Evolutionary conservation across 176 grass and related monocot species (phyloP), one percentile per base, ranked within the genome.

Genomic region (Secale cereale): DNA sequence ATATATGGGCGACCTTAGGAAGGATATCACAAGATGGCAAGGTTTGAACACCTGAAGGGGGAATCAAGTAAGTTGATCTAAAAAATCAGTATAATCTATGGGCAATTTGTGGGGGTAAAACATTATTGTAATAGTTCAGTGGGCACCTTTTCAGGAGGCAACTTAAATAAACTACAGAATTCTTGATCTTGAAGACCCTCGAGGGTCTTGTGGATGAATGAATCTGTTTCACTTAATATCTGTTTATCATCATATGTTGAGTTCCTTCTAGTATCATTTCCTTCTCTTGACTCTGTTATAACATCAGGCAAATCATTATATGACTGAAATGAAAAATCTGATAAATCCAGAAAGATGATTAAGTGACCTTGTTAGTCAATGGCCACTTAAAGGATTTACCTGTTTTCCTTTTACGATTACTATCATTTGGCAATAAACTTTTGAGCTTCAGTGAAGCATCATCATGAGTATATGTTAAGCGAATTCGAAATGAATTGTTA

Each of bases 381-480:
- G 29, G 22, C 13, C 1, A 31, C 0, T 30, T 7, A 31, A 65
- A 76, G 39, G 13, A 57, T 22, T 77, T 78, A 92, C 94, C 94
- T 91, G 85, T 16, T 78, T 93, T 91, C 84, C 81, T 91, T 89
- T 83, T 95, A 75, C 43, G 79, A 22, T 72, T 31, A 52, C 39
- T 74, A 27, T 87, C 54, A 87, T 83, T 87, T 87, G 85, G 66
- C 40, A 98, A 82, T n/a, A 82, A 69, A 59, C 59, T 76, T 37
- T 85, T 81, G 85, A 98, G 89, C 77, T 86, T 90, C 87, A 81
- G 76, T n/a, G 87, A 95, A 37, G 83, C 89, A 79, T 93, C 95
- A 65, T 16, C 41, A 87, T 98, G 93, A 48, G 83, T 90, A 89
- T 93, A 98, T 59, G 85, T 90, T 65, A 98, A 94, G 25, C 91